Base-by-base conservation (phyloP, 306 rosid genomes). In the Mimosa pudica region DNA sequence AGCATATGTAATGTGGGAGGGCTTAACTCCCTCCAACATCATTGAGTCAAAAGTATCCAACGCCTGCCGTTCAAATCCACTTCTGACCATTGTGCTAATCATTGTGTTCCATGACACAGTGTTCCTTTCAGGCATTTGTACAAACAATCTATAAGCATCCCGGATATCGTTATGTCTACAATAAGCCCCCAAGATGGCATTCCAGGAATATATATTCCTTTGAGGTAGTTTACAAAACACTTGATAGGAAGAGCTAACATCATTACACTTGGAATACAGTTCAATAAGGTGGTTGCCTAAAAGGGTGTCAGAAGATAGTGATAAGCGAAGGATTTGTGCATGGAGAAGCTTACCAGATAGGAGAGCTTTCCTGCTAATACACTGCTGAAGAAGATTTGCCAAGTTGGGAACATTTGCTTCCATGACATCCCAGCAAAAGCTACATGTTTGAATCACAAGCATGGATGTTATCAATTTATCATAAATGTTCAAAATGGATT, bases 141-240 rank as follows among this genome's bases (percentile, higher is more conserved):
- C 77, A 71, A 92, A 92, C 78, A 92, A 54, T 10, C 81, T 78
- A 16, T 84, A 83, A 0, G 92, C 89, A 17, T 66, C 65, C 41
- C 47, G 75, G 20, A 92, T 47, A 20, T 80, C 73, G 44, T 83
- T 78, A 32, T 80, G 52, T 72, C 86, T 62, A 74, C 90, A 92
- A 20, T 42, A 76, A 0, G 88, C 88, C 0, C 90, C 81, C 62
- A 92, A 74, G 7, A 92, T 73, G 67, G 95, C 92, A 61, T 92
- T 92, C 92, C 89, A 90, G 5, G 95, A 90, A 62, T 83, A 92
- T n/a, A 92, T 79, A 66, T 88, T 92, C 58, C 72, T 90, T 92
- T 92, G 90, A 44, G 95, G 89, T 36, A 84, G 87, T 70, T 77
- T 75, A 18, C 74, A 87, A 61, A 92, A 92, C 86, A 87, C 80